Evolutionary conservation across 1,284 basidiomycete genomes (phyloP).

Genomic region (Cryptococcus floricola): DNA sequence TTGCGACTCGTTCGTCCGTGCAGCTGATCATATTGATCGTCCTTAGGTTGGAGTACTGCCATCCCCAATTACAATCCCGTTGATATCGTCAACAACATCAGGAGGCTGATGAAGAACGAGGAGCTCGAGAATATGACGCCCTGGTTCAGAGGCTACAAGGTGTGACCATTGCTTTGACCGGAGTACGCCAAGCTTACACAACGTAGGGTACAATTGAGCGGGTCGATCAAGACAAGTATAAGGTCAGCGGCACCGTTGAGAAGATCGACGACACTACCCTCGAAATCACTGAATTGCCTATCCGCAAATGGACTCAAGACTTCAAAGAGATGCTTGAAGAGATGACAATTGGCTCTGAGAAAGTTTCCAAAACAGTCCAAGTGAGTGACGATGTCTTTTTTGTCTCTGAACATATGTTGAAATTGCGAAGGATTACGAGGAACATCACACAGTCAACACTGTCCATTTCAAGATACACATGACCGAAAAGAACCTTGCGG

Average conservation of each 20-base stretch:
- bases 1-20: not conserved
- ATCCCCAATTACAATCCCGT: conserved; percentile 91
- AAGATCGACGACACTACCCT: conserved; percentile 84
- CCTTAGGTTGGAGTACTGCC: conserved; percentile 84
- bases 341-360: conserved; percentile 56
- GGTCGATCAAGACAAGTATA: conserved; percentile 79
- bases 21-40: not conserved
- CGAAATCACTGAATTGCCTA: conserved; percentile 92
- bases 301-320: conserved; percentile 89
- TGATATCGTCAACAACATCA: conserved; percentile 85
- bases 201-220: conserved; percentile 77
- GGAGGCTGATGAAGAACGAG: conserved; percentile 80
- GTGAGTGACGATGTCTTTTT: conserved; percentile 25
- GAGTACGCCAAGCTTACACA: not conserved
- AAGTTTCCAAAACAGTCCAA: conserved; percentile 59
- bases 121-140: conserved; percentile 82
- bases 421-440: conserved; percentile 80
- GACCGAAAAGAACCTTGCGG: conserved; percentile 73
- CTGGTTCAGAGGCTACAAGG: conserved; percentile 91
- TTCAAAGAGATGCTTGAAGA: conserved; percentile 89
- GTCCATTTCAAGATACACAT: conserved; percentile 88
- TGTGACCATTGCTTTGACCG: conserved; percentile 16
- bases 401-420: not conserved
- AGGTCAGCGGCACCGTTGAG: conserved; percentile 68
- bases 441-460: conserved; percentile 88